Conservation (phyloP, 768 basidiomycete species). For the Leccinellum albellum region DNA sequence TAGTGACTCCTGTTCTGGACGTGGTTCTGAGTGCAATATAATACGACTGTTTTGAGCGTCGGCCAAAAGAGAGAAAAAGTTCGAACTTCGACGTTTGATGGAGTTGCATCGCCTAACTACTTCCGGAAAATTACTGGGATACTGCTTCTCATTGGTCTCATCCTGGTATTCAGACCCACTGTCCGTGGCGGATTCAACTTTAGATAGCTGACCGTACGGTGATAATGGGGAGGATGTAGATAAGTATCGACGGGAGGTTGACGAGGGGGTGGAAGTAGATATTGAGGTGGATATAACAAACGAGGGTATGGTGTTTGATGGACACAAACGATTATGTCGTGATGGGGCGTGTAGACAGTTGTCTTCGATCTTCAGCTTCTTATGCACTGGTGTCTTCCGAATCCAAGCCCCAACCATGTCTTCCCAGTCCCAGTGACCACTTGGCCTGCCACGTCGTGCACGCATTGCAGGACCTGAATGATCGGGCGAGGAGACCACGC, state of each 20-base stretch:
- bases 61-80: constrained; percentile 38
- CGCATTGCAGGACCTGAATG: constrained; percentile 2
- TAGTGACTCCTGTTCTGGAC: background rate
- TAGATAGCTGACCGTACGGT: constrained; percentile 8
- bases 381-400: constrained; percentile 33
- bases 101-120: constrained; percentile 6
- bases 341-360: background rate
- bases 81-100: constrained; percentile 22
- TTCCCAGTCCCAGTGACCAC: constrained; percentile 48
- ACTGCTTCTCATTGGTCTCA: constrained; percentile 22
- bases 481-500: constrained; percentile 9
- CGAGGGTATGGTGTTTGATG: background rate
- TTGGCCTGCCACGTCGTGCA: constrained; percentile 12
- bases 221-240: constrained; percentile 9
- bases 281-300: background rate
- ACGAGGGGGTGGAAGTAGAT: background rate
- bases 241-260: background rate
- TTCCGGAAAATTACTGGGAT: constrained; percentile 4
- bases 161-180: constrained; percentile 22
- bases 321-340: background rate
- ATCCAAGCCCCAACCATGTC: constrained; percentile 44
- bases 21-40: constrained; percentile 29
- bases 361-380: constrained; percentile 18
- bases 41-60: constrained; percentile 38
- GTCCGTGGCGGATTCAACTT: constrained; percentile 14